A percentile compares a stretch with the other conserved stretches of the same genome.
Conservation (phyloP, 2,329 filamentous ascomycete genomes). For the Calonectria fujianensis region DNA sequence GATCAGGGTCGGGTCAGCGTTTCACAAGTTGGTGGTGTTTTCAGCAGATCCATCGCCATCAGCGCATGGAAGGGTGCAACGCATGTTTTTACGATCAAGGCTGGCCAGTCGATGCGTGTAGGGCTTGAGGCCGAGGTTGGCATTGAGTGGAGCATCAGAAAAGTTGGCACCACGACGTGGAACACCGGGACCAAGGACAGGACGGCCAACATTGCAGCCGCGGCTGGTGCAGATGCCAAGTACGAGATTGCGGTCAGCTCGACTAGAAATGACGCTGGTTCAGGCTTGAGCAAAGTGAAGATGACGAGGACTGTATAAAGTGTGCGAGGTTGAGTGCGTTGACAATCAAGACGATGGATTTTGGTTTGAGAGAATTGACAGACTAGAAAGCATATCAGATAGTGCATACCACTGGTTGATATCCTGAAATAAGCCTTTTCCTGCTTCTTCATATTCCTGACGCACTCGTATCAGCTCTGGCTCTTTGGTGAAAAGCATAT, state of each 20-base stretch:
- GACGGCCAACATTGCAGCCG: conserved; percentile 31
- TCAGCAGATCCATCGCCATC: conserved; percentile 30
- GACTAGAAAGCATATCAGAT: too few relatives aligned
- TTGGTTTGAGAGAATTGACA: too few relatives aligned
- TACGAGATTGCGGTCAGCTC: conserved; percentile 40
- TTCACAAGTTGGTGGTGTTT: conserved; percentile 13
- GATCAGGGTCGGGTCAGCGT: conserved; percentile 23
- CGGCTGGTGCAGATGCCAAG: conserved; percentile 34
- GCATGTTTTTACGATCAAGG: conserved; percentile 38
- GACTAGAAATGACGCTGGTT: conserved; percentile 38
- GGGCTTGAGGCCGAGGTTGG: conserved; percentile 30
- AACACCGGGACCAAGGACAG: conserved; percentile 28
- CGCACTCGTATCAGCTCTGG: too few relatives aligned
- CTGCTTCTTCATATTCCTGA: too few relatives aligned
- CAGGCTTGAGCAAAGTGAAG: conserved; percentile 40
- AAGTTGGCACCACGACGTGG: conserved; percentile 37
- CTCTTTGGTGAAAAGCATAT: too few relatives aligned
- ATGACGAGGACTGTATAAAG: conserved; percentile 29
- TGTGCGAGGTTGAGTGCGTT: neutral
- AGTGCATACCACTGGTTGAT: too few relatives aligned
- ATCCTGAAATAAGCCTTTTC: too few relatives aligned
- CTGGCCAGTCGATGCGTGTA: conserved; percentile 36
- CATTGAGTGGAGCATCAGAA: conserved; percentile 43
- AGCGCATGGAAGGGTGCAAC: conserved; percentile 37
- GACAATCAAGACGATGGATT: neutral